Base-by-base conservation (phyloP, 2,329 filamentous ascomycete genomes). In the Diaporthe sp. region DNA sequence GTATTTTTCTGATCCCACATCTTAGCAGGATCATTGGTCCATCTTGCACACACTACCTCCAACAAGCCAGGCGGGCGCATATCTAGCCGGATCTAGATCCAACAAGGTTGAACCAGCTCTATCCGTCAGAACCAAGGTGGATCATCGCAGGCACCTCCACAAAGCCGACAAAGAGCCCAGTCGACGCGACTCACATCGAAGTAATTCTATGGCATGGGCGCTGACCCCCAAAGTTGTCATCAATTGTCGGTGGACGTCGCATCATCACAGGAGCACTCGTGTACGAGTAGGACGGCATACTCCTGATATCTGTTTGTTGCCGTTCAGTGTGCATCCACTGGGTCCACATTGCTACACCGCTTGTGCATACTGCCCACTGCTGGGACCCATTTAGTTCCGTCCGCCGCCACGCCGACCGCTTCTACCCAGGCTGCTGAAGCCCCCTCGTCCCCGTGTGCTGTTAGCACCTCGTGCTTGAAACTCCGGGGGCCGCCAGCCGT, bases 381-480 rank as follows among this genome's bases (percentile, higher is more conserved):
- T 65, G 27, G n/a, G 47, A 37, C 35, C 63, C 32, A 17, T 68
- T 53, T n/a, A 68, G 27, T 70, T 63, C 13, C 51, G 58, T 35
- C 61, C 32, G 30, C 70, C 59, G 37, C 65, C 56, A 5, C 63
- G 61, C 30, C 73, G 70, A 27, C 73, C 70, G 30, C 73, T 61
- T n/a, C 71, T 72, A 35, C 70, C 58, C 25, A 75, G 68, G 70
- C 55, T 63, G 44, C 73, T 75, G 27, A 75, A 75, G 19, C 73
- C 70, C 19, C 73, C 73, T 59, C 70, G 73, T n/a, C 73, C 73
- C 15, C 73, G 61, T 12, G 42, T 42, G 30, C 42, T 72, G 12
- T 30, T 25, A 10, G 35, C 70, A 27, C 73, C 55, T 51, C 73
- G 59, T 30, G 22, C n/a, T 25, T 72, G 70, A n/a, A 63, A 51